Evolutionary conservation across 257 asterid genomes (phyloP).

Genomic region (Solanum lycopersicoides): DNA sequence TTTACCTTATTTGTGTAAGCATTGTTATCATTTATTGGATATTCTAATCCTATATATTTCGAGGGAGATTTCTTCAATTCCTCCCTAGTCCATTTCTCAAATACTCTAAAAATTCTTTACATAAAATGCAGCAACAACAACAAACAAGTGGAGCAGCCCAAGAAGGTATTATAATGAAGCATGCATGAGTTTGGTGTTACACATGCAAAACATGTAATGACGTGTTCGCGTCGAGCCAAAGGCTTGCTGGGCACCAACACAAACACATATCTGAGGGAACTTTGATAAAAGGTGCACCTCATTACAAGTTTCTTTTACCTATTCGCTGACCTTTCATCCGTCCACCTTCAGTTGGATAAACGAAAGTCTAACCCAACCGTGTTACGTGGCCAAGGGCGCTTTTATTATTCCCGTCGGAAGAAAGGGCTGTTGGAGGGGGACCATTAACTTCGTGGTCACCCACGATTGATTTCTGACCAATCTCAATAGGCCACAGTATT

Average conservation of each 20-base stretch:
- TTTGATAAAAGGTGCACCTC: neutral
- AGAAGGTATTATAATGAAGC: neutral
- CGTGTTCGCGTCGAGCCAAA: too few species aligned
- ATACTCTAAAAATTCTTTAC: neutral
- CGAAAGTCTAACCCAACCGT: neutral
- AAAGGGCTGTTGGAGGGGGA: too few species aligned
- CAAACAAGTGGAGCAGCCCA: neutral
- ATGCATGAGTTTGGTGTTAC: neutral
- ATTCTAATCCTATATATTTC: too few species aligned
- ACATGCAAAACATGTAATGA: neutral
- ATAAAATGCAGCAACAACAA: neutral
- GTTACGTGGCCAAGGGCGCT: neutral
- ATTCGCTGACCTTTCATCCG: neutral
- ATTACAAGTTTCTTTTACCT: too few species aligned
- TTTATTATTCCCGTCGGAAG: neutral
- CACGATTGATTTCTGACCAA: neutral
- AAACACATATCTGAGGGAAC: neutral
- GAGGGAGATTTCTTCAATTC: too few species aligned
- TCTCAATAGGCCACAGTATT: neutral
- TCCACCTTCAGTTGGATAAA: neutral
- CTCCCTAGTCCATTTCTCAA: too few species aligned
- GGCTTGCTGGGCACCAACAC: neutral
- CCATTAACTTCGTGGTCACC: too few species aligned
- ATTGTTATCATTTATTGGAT: too few species aligned
- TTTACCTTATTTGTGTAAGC: too few species aligned